Conservation (phyloP, 2,329 filamentous ascomycete species). For the Botrytis squamosa region DNA sequence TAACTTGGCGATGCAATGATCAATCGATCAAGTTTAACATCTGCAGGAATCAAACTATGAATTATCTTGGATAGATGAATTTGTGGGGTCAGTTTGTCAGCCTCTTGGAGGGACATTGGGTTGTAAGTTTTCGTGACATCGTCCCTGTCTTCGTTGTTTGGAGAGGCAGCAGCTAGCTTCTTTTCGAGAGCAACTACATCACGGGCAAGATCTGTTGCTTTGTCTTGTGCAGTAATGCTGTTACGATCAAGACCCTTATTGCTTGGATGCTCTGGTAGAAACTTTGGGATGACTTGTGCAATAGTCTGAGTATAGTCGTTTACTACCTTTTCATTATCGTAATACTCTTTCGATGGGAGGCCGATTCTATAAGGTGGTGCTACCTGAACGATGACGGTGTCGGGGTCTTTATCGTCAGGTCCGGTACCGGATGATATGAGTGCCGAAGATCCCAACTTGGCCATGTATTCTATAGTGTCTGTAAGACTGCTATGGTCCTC, state of each 20-base stretch:
- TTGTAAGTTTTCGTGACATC: slow-evolving; percentile 70
- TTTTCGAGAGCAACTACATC: slow-evolving; percentile 58
- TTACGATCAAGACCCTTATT: slow-evolving; percentile 7
- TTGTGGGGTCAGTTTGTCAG: slow-evolving; percentile 54
- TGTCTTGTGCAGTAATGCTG: slow-evolving; percentile 24
- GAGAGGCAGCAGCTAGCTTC: slow-evolving; percentile 58
- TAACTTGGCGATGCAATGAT: slow-evolving; percentile 61
- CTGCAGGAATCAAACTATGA: slow-evolving; percentile 49
- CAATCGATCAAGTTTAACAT: slow-evolving; percentile 51
- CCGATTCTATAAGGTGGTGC: slow-evolving; percentile 49
- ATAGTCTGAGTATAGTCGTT: slow-evolving; percentile 50
- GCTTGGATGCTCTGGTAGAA: slow-evolving; percentile 29
- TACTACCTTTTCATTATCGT: slow-evolving; percentile 54
- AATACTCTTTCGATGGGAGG: slow-evolving; percentile 62
- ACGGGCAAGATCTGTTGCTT: slow-evolving; percentile 33
- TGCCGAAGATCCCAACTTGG: slow-evolving; percentile 46
- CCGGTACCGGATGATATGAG: slow-evolving; percentile 36
- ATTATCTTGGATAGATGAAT: slow-evolving; percentile 55
- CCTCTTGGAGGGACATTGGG: slow-evolving; percentile 57
- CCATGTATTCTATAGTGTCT: slow-evolving; percentile 49
- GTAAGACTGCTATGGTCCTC: slow-evolving; percentile 42
- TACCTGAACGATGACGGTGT: slow-evolving; percentile 44
- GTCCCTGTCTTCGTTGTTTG: slow-evolving; percentile 55
- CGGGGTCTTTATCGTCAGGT: slow-evolving; percentile 49
- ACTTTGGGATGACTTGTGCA: slow-evolving; percentile 32